A percentile compares a stretch with the other conserved stretches of the same genome.
These are phyloP conservation scores for Trichoderma atroviride DNA, from an alignment of 2,329 filamentous ascomycete species.

Conservation along the genomic window DNA sequence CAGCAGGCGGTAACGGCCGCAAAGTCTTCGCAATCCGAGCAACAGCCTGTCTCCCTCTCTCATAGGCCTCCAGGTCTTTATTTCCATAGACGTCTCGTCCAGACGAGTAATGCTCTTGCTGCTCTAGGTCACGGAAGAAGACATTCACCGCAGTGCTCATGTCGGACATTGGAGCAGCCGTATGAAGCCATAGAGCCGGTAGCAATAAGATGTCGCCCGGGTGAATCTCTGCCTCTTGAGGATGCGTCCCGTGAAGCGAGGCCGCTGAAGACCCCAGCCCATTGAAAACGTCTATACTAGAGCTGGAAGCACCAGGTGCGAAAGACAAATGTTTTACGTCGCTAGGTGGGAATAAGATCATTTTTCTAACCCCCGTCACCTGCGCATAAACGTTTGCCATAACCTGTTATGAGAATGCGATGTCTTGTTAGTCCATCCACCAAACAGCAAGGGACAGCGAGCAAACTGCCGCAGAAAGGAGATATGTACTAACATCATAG, in stretches of 20 bases:
- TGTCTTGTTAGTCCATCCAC: conserved; percentile 18
- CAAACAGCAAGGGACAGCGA: neutral
- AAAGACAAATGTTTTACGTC: conserved; percentile 73
- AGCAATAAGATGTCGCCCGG: conserved; percentile 80
- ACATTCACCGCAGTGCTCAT: conserved; percentile 83
- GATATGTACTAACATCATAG: conserved; percentile 66
- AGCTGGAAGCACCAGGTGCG: conserved; percentile 77
- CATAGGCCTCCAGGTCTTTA: conserved; percentile 80
- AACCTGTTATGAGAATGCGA: conserved; percentile 55
- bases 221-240: conserved; percentile 65
- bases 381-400: conserved; percentile 89
- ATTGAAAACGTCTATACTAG: conserved; percentile 71
- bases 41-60: conserved; percentile 75
- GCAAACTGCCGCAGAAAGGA: neutral
- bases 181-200: conserved; percentile 83
- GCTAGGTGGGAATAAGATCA: conserved; percentile 76
- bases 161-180: conserved; percentile 60
- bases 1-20: conserved; percentile 63
- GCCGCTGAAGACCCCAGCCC: conserved; percentile 44
- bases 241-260: conserved; percentile 55
- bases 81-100: conserved; percentile 89
- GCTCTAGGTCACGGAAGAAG: conserved; percentile 73
- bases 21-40: conserved; percentile 67
- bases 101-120: conserved; percentile 63
- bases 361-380: conserved; percentile 69